phyloP scores from a whole-genome alignment of 305 asterid species.

The Fraxinus baroniana region DNA sequence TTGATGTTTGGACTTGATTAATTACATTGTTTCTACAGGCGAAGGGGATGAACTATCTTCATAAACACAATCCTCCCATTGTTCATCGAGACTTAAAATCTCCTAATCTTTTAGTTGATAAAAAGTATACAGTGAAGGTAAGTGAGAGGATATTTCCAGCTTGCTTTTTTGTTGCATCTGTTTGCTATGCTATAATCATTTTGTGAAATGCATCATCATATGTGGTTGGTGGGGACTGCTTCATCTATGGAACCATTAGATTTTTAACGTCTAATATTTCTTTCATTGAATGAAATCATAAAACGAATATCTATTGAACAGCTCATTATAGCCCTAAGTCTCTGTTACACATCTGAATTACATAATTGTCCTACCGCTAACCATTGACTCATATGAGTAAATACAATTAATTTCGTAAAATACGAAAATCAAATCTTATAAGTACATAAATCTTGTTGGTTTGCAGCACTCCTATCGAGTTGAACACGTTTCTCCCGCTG shows the following conservation, averaged over 20 bases:
- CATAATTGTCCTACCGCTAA: neutral
- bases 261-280: neutral
- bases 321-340: neutral
- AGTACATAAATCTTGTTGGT: neutral
- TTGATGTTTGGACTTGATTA: constrained; percentile 20
- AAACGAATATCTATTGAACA: neutral
- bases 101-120: constrained; percentile 97
- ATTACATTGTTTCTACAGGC: constrained; percentile 55
- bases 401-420: neutral
- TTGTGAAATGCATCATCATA: neutral
- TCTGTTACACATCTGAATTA: neutral
- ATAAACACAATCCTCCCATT: constrained; percentile 80
- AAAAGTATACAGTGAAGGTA: constrained; percentile 95
- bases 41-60: constrained; percentile 95
- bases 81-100: constrained; percentile 93
- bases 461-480: neutral
- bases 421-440: neutral
- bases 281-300: neutral
- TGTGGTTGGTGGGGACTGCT: neutral
- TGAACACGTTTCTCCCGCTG: neutral
- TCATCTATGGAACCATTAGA: neutral
- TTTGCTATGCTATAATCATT: constrained; percentile 11
- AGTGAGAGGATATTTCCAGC: constrained; percentile 23
- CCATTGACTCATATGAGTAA: neutral
- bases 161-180: constrained; percentile 16